A percentile compares a stretch with the other conserved stretches of the same genome.
phyloP scores from a whole-genome alignment of 495 filamentous ascomycete species.

The Arthonia radiata region DNA sequence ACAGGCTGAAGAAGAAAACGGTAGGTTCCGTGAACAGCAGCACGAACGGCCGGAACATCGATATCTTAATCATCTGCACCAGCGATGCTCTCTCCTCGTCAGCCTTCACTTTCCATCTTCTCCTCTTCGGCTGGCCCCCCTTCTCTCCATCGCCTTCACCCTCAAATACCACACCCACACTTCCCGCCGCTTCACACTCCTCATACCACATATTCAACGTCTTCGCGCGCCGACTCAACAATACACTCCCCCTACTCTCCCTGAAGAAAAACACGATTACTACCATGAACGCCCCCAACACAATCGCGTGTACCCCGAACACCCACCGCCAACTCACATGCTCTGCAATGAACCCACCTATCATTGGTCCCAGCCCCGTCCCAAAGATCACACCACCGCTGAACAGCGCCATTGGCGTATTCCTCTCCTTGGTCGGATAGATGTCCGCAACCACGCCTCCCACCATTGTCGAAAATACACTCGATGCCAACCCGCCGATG shows the following conservation, averaged over 20 bases:
- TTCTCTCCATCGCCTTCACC: constrained; percentile 12
- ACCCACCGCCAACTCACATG: constrained; percentile 62
- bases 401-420: constrained; percentile 79
- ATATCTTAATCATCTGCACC: constrained; percentile 46
- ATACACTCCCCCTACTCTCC: constrained; percentile 63
- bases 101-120: constrained; percentile 64
- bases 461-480: constrained; percentile 78
- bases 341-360: constrained; percentile 44
- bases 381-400: constrained; percentile 51
- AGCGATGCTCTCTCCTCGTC: constrained; percentile 59
- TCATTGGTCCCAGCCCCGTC: constrained; percentile 57
- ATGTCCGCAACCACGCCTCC: constrained; percentile 81
- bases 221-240: constrained; percentile 53
- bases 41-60: constrained; percentile 58
- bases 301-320: constrained; percentile 66
- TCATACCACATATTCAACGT: constrained; percentile 63
- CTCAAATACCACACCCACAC: constrained; percentile 37
- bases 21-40: constrained; percentile 77
- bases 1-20: constrained; percentile 84
- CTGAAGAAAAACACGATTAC: constrained; percentile 39
- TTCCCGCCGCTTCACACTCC: constrained; percentile 37
- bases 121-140: constrained; percentile 26
- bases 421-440: constrained; percentile 53
- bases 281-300: constrained; percentile 33
- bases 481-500: constrained; percentile 46